These are phyloP conservation scores for Globisporangium acanthophoron DNA, from an alignment of 352 stramenopile species.

Conservation along the genomic window DNA sequence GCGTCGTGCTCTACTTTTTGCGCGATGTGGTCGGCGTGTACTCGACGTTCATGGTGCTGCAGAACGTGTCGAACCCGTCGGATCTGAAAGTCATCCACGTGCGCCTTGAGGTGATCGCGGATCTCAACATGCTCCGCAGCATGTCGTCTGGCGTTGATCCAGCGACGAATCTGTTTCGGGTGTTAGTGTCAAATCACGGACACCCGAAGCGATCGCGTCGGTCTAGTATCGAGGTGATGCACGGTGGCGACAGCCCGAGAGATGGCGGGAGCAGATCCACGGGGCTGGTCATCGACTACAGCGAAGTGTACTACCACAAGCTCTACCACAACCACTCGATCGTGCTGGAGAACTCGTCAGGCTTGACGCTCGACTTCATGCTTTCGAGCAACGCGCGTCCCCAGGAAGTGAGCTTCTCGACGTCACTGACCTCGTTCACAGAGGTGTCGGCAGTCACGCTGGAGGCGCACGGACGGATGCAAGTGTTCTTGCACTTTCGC, in stretches of 20 bases:
- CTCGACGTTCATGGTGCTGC: constrained; percentile 81
- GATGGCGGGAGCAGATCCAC: constrained; percentile 3
- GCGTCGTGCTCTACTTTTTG: constrained; percentile 78
- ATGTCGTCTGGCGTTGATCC: constrained; percentile 71
- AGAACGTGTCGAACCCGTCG: constrained; percentile 76
- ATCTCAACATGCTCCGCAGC: constrained; percentile 77
- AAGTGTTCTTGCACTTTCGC: constrained; percentile 86
- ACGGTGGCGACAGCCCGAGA: constrained; percentile 9
- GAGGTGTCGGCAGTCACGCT: constrained; percentile 78
- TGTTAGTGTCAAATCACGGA: constrained; percentile 76
- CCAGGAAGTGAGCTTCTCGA: constrained; percentile 79
- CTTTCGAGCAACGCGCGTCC: constrained; percentile 75
- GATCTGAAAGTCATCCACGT: constrained; percentile 87
- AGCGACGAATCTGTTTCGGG: constrained; percentile 76
- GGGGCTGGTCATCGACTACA: constrained; percentile 73
- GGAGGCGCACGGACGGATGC: constrained; percentile 54
- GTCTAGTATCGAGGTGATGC: constrained; percentile 45
- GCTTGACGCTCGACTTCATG: constrained; percentile 83
- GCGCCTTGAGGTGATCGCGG: constrained; percentile 79
- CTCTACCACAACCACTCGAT: constrained; percentile 89
- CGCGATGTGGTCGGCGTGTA: constrained; percentile 79
- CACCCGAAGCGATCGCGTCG: constrained; percentile 50
- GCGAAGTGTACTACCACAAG: constrained; percentile 87
- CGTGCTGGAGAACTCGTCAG: constrained; percentile 83
- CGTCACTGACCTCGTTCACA: constrained; percentile 78